Base-by-base conservation (phyloP, 164 flowering plant genomes). In the Echeveria elegans region DNA sequence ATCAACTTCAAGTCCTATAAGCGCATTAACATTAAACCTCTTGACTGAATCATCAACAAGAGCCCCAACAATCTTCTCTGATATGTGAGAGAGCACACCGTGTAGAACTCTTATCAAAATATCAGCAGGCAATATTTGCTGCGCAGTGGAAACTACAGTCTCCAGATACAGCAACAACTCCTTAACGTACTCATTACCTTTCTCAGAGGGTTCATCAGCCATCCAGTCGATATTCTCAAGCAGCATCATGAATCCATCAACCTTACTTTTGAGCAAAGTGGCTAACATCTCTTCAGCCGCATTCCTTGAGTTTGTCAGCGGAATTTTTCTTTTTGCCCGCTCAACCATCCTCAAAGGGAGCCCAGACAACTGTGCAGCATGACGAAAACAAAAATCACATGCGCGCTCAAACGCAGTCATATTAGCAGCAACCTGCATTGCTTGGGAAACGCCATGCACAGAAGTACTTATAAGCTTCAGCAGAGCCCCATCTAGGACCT, bases 311-410 rank as follows among this genome's bases (percentile, higher is more conserved):
- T 78, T 87, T 58, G 75, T 81, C 70, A 92, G 77, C 0, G 97
- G 96, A 69, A 88, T 88, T 78, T 83, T 92, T 77, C 92, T 81
- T 78, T 85, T 81, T 30, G 89, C 82, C 66, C 98, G 84, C 77
- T 92, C 99, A 4, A 79, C 97, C 86, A 89, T 86, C 75, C 99
- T 81, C 80, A 87, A 72, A 5, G 98, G 89, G 56, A 95, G 74
- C 8, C 99, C 99, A 0, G 98, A 95, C 37, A 92, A 89, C 76
- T 90, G 97, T 21, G 98, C 99, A 21, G 98, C 97, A 76, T 90
- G 97, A 43, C 88, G 89, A 62, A 85, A 88, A 79, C 92, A 92
- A 78, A 85, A 92, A 75, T 92, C 98, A 72, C 97, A 95, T 18
- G 98, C 99, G 32, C 96, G 96, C 72, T 87, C 96, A 43, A 95